Evolutionary conservation across 1,284 basidiomycete species (phyloP), one percentile per base, ranked within the genome.

Genomic region (Ustilago vetiveriae): DNA sequence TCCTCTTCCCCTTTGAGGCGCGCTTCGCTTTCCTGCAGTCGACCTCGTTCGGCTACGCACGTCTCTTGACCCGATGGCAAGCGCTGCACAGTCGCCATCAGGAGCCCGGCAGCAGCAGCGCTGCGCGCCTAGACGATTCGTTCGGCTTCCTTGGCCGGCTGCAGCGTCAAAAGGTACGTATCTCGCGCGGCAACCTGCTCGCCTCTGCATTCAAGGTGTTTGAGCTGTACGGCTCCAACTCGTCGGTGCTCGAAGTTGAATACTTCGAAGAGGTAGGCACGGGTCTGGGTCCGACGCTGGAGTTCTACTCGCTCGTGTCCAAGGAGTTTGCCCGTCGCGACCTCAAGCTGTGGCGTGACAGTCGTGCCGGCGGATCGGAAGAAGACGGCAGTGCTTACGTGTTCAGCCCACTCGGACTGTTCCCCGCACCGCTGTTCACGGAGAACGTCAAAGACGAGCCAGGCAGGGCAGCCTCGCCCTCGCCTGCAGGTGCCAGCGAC

Each of bases 191-290:
- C 72, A 92, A 95, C 75, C 89, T 98, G 33, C 86, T 99, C 22
- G 94, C 98, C 80, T 96, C 93, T n/a, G 94, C 93, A 1, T 90
- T 95, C 79, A 97, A 97, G 83, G 95, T 98, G 3, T 94, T 98
- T 74, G 95, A 98, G 83, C 86, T 98, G 22, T 98, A 98, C 78
- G 95, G 94, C 7, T 83, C 83, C 1, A 93, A 91, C 11, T 91
- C 90, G 6, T 93, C 92, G 1, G 89, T 98, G 39, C 87, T 98
- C 19, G 95, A 98, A 82, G 92, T 98, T 48, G 94, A 99, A 83
- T 98, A 98, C 85, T 98, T 98, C 81, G 94, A 97, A 80, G 96
- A 99, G 85, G 95, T 97, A 45, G 96, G 96, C 21, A 98, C 96
- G 3, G 96, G 96, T 26, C 85, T 98, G 11, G 96, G 96, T 3